Conservation (phyloP, 148 eudicot genomes). For the Salicornia ramosissima region DNA sequence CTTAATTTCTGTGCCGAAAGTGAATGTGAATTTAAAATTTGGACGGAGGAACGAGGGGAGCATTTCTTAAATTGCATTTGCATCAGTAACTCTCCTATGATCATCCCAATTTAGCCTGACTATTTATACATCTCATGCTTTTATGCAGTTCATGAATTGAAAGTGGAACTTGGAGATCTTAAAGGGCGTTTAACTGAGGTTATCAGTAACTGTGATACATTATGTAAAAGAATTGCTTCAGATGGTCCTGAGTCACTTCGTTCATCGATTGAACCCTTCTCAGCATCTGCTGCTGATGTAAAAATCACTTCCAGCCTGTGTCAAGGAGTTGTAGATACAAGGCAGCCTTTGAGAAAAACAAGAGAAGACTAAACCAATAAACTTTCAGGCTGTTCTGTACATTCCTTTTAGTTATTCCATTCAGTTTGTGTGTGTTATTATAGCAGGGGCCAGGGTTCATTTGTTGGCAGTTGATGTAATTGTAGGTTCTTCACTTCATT, state of each 20-base stretch:
- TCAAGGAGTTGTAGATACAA: constrained; percentile 19
- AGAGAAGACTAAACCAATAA: constrained; percentile 11
- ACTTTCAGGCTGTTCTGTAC: neutral
- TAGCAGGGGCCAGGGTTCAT: too few relatives aligned
- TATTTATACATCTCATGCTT: constrained; percentile 11
- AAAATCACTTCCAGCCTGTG: constrained; percentile 25
- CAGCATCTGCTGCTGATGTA: constrained; percentile 33
- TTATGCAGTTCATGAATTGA: constrained; percentile 62
- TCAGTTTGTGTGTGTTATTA: neutral
- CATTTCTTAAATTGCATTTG: neutral
- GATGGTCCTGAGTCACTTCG: constrained; percentile 78
- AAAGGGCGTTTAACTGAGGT: constrained; percentile 92
- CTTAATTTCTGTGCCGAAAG: too few relatives aligned
- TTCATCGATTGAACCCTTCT: constrained; percentile 63
- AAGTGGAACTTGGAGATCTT: constrained; percentile 90
- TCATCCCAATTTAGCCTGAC: neutral
- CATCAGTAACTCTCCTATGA: neutral
- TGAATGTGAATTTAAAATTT: too few relatives aligned
- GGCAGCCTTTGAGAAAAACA: constrained; percentile 22
- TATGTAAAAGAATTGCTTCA: constrained; percentile 62
- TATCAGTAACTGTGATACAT: constrained; percentile 76
- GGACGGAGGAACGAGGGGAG: too few relatives aligned
- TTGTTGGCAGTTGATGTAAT: neutral
- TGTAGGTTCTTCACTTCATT: neutral
- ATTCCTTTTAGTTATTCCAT: neutral